Evolutionary conservation across 345 rosid species (phyloP), one percentile per base, ranked within the genome.

Genomic region (Noccaea bulbosa): DNA sequence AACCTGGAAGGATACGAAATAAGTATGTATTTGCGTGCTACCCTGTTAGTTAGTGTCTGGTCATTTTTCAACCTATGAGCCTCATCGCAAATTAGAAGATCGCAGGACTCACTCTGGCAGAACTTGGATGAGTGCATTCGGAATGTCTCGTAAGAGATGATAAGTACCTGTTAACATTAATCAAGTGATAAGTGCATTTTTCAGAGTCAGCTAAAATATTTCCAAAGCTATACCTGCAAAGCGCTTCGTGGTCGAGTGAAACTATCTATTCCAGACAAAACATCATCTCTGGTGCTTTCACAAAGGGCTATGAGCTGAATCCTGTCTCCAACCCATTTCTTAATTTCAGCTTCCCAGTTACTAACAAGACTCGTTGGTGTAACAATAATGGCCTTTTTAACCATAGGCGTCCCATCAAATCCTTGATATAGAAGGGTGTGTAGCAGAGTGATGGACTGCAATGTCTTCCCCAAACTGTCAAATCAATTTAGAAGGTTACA

Each of bases 311-410:
- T 69, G 60, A 94, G 93, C 67, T 82, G 86, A 75, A 94, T 84
- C 84, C 95, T 85, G 55, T 89, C 91, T 48, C 97, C 95, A 69
- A 91, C 85, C 99, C 99, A 94, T 81, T 94, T 94, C 63, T 78
- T 76, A 61, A 94, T 89, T 83, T 94, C 99, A 67, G 92, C 95
- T 77, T 94, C 99, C 99, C 99, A 94, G 63, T 94, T 94, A 78
- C 95, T 91, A 48, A 94, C 99, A 74, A 94, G 99, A 81, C 99
- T 94, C 47, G 99, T 94, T 54, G 99, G 99, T 37, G 99, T 94
- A 79, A 89, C 97, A 76, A 94, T 81, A 61, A 91, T 91, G 76
- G 90, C 95, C 74, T 86, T 91, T 63, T 81, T 94, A 74, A 89
- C 96, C 92, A 94, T 91, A 56, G 99, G 93, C 58, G 83, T 89